Evolutionary conservation across 192 early-diverging fungal species (phyloP).

Genomic region (Coemansia sp.): DNA sequence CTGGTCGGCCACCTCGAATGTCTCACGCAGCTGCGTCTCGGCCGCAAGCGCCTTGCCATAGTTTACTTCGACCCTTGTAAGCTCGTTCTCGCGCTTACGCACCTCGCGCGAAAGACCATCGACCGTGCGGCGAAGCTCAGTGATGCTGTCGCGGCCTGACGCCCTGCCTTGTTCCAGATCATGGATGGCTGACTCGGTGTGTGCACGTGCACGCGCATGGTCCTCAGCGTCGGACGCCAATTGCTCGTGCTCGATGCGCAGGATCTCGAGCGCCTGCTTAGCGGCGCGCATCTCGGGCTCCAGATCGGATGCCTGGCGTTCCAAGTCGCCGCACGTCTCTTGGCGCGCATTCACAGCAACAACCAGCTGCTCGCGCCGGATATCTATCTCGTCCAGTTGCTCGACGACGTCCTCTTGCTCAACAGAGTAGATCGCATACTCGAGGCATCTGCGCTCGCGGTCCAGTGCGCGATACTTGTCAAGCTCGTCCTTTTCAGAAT

Average conservation of each 20-base stretch:
- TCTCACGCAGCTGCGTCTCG: constrained; percentile 63
- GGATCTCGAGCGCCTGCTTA: constrained; percentile 64
- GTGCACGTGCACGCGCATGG: constrained; percentile 72
- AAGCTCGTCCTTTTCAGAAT: constrained; percentile 92
- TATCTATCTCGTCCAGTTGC: constrained; percentile 68
- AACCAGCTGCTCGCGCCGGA: constrained; percentile 55
- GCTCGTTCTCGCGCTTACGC: constrained; percentile 57
- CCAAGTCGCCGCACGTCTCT: constrained; percentile 56
- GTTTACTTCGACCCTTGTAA: constrained; percentile 63
- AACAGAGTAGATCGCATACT: constrained; percentile 89
- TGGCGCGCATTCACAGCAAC: constrained; percentile 63
- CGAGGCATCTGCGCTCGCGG: constrained; percentile 78
- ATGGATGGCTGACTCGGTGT: constrained; percentile 75
- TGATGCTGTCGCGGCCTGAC: constrained; percentile 53
- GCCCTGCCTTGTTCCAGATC: constrained; percentile 72
- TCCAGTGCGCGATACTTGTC: constrained; percentile 85
- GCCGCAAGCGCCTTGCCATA: constrained; percentile 60
- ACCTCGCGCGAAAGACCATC: constrained; percentile 33
- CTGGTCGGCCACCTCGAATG: constrained; percentile 68
- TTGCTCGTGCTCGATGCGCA: constrained; percentile 69
- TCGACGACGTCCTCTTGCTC: constrained; percentile 83
- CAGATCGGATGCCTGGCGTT: constrained; percentile 50
- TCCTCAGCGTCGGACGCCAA: constrained; percentile 71
- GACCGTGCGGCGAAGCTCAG: constrained; percentile 43
- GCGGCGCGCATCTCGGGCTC: constrained; percentile 63